phyloP scores from a whole-genome alignment of 768 basidiomycete species.

The Tricholoma terreum region DNA sequence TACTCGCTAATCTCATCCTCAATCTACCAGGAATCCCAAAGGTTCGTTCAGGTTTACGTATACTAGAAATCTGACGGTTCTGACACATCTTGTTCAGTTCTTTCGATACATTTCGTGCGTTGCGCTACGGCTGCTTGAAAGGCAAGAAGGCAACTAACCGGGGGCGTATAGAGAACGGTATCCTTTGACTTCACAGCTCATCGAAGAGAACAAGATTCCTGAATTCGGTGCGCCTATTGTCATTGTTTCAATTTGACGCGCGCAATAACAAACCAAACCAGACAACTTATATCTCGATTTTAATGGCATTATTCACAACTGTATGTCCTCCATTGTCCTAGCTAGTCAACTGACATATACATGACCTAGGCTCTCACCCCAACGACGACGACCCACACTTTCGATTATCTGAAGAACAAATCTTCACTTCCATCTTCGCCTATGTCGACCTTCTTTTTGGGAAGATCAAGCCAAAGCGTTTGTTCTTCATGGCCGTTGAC shows the following conservation, averaged over 20 bases:
- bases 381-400: constrained; percentile 96
- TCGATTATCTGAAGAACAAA: constrained; percentile 93
- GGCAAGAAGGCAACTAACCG: constrained; percentile 6
- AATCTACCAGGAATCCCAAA: constrained; percentile 55
- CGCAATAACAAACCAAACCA: constrained; percentile 21
- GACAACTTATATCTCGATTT: constrained; percentile 94
- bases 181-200: constrained; percentile 95
- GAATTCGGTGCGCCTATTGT: constrained; percentile 78
- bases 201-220: constrained; percentile 97
- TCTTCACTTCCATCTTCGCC: constrained; percentile 94
- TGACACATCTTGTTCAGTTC: constrained; percentile 53
- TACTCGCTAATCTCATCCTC: neutral
- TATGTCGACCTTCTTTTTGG: constrained; percentile 97
- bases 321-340: constrained; percentile 30
- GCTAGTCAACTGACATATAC: neutral
- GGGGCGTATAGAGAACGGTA: constrained; percentile 76
- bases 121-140: neutral
- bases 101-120: constrained; percentile 94
- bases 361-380: constrained; percentile 80
- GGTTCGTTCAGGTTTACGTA: constrained; percentile 35
- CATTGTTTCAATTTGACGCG: neutral
- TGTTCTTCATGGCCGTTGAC: constrained; percentile 99
- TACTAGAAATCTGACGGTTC: constrained; percentile 2
- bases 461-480: constrained; percentile 96
- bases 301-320: constrained; percentile 90